A percentile compares a stretch with the other conserved stretches of the same genome.
Conservation (phyloP, 495 filamentous ascomycete species). For the Podospora pseudopauciseta region DNA sequence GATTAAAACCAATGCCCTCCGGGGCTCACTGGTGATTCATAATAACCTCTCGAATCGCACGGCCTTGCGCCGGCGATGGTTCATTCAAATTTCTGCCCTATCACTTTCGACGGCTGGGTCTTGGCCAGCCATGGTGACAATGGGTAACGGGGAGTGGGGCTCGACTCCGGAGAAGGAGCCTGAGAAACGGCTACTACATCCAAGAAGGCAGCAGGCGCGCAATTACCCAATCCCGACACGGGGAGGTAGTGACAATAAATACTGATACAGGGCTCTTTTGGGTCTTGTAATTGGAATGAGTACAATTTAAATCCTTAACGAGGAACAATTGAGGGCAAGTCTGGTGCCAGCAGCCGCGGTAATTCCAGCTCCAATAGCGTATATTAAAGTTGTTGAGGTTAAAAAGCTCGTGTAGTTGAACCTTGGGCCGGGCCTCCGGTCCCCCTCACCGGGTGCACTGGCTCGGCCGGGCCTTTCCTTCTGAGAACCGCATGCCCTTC, state of each 20-base stretch:
- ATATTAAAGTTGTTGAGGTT: background rate
- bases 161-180: conserved; percentile 42
- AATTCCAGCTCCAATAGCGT: conserved; percentile 38
- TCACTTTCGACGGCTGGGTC: conserved; percentile 58
- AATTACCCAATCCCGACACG: conserved; percentile 52
- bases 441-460: too few relatives aligned
- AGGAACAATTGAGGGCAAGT: conserved; percentile 57
- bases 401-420: too few relatives aligned
- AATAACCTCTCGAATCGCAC: conserved; percentile 64
- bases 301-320: conserved; percentile 57
- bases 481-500: too few relatives aligned
- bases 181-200: too few relatives aligned
- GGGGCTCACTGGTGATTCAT: conserved; percentile 62
- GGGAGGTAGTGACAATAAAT: conserved; percentile 50
- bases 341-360: conserved; percentile 39
- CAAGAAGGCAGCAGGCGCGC: conserved; percentile 46
- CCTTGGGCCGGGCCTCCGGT: too few relatives aligned
- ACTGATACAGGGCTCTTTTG: conserved; percentile 55
- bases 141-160: conserved; percentile 53
- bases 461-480: too few relatives aligned
- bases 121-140: conserved; percentile 52
- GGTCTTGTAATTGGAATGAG: conserved; percentile 56
- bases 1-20: conserved; percentile 64
- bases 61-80: conserved; percentile 61
- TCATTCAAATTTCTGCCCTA: conserved; percentile 67